A percentile compares a stretch with the other conserved stretches of the same genome.
Conservation (phyloP, 2,329 filamentous ascomycete genomes). For the Rhynchosporium secalis region DNA sequence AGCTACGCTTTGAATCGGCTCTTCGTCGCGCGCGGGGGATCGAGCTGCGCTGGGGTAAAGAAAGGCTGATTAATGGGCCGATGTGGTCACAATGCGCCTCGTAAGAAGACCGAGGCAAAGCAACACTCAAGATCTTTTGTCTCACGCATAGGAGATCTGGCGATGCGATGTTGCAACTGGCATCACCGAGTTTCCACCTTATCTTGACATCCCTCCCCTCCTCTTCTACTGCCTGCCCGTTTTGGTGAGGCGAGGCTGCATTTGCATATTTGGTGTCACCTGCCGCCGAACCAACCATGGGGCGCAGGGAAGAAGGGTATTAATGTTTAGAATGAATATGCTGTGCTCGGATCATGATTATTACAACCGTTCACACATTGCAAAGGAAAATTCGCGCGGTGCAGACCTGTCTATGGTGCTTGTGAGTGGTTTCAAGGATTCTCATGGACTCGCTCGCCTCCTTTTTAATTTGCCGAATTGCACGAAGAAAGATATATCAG, state of each 20-base stretch:
- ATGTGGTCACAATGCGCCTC: not conserved
- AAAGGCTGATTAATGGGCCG: not conserved
- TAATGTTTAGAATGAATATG: too few relatives aligned
- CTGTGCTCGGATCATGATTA: too few relatives aligned
- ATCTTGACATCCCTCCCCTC: slow-evolving; percentile 5
- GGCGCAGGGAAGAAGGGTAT: not conserved
- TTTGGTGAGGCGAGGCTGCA: slow-evolving; percentile 18
- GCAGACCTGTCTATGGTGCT: too few relatives aligned
- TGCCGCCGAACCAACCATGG: slow-evolving; percentile 10
- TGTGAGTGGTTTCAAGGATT: too few relatives aligned
- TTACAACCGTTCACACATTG: too few relatives aligned
- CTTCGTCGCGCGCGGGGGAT: not conserved
- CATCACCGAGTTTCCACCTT: not conserved
- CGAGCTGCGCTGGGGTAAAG: not conserved
- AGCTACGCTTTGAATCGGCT: slow-evolving; percentile 7
- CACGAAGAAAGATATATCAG: too few relatives aligned
- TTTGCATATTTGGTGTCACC: slow-evolving; percentile 20
- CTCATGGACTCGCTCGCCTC: too few relatives aligned
- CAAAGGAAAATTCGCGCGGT: too few relatives aligned
- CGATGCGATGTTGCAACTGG: slow-evolving; percentile 1
- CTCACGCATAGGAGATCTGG: not conserved
- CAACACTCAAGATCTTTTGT: not conserved
- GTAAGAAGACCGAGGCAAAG: not conserved
- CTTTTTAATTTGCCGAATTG: too few relatives aligned
- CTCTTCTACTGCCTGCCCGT: slow-evolving; percentile 1